phyloP scores from a whole-genome alignment of 2,329 filamentous ascomycete genomes.

The Lasiodiplodia hormozganensis region DNA sequence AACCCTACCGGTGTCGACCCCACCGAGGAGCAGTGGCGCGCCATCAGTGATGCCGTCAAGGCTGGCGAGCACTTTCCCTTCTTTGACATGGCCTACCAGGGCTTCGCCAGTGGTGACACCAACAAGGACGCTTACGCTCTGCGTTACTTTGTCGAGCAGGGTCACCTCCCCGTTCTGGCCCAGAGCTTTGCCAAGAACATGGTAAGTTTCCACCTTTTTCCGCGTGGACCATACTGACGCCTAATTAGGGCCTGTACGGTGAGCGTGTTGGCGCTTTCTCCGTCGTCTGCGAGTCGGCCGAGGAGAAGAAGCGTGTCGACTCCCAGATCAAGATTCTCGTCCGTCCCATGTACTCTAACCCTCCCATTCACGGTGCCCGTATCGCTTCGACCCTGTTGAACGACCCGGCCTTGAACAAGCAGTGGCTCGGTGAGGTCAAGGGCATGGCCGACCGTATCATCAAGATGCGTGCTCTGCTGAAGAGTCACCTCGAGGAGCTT shows the following conservation, averaged over 20 bases:
- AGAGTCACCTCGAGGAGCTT: slow-evolving; percentile 92
- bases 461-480: slow-evolving; percentile 92
- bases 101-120: slow-evolving; percentile 91
- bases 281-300: slow-evolving; percentile 80
- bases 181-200: slow-evolving; percentile 99
- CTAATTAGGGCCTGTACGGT: slow-evolving; percentile 85
- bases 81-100: slow-evolving; percentile 99
- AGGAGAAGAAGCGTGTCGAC: slow-evolving; percentile 94
- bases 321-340: slow-evolving; percentile 99
- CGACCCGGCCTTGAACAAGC: slow-evolving; percentile 80
- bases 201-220: slow-evolving; percentile 58
- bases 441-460: slow-evolving; percentile 99
- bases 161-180: slow-evolving; percentile 84
- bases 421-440: slow-evolving; percentile 98
- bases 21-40: slow-evolving; percentile 87
- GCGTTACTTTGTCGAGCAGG: slow-evolving; percentile 90
- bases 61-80: slow-evolving; percentile 88
- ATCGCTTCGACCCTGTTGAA: slow-evolving; percentile 93
- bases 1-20: slow-evolving; percentile 98
- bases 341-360: slow-evolving; percentile 97
- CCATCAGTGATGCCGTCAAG: slow-evolving; percentile 88
- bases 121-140: slow-evolving; percentile 93
- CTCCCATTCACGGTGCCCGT: slow-evolving; percentile 93
- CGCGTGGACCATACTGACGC: slow-evolving; percentile 30
- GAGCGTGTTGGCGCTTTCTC: slow-evolving; percentile 98